Evolutionary conservation across 1,284 basidiomycete species (phyloP).

Genomic region (Stygiomarasmius scandens): DNA sequence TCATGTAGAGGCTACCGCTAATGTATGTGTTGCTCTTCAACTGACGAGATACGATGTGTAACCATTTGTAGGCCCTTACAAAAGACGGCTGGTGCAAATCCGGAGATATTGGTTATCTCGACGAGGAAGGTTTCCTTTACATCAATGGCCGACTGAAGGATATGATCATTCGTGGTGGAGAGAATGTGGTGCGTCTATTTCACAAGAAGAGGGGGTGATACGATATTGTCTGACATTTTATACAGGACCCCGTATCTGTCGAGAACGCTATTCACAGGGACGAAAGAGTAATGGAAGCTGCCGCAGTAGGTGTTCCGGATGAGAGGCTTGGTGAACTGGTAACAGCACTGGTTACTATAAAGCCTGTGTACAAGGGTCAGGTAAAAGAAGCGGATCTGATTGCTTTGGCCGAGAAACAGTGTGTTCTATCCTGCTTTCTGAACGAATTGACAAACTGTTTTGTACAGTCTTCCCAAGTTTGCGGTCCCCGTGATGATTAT

Average conservation of each 20-base stretch:
- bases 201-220: no score
- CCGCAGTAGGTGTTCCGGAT: constrained; percentile 46
- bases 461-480: constrained; percentile 39
- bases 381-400: constrained; percentile 39
- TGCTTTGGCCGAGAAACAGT: constrained; percentile 16
- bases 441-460: neutral
- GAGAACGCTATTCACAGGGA: constrained; percentile 49
- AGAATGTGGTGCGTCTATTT: constrained; percentile 42
- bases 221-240: no score
- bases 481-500: constrained; percentile 45
- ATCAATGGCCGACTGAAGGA: constrained; percentile 48
- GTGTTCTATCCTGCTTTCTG: neutral
- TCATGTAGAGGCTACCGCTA: constrained; percentile 13
- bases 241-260: constrained; percentile 39
- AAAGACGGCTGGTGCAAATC: constrained; percentile 46
- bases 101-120: constrained; percentile 42
- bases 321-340: constrained; percentile 48
- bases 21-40: neutral
- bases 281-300: constrained; percentile 32
- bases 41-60: constrained; percentile 2
- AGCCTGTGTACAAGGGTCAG: constrained; percentile 29
- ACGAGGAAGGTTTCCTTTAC: constrained; percentile 48
- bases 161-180: constrained; percentile 49
- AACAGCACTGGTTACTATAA: constrained; percentile 41
- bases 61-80: constrained; percentile 39